A percentile compares a stretch with the other conserved stretches of the same genome.
Evolutionary conservation across 179 eudicot genomes (phyloP).

Genomic region (Beta lomatogona): DNA sequence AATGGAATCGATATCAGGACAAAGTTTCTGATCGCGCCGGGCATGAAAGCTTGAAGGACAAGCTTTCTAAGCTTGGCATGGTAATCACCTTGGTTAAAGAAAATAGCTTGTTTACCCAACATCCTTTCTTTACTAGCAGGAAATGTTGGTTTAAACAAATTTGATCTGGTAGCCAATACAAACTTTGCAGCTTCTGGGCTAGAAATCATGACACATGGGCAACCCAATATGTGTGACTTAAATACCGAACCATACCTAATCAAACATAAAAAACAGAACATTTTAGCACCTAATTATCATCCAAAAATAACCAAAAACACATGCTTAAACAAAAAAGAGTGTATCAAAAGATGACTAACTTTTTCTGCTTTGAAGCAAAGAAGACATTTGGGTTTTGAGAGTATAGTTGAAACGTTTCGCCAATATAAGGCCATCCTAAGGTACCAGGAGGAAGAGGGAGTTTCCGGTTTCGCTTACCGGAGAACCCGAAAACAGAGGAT

Average conservation of each 20-base stretch:
- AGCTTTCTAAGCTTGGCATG: slow-evolving; percentile 61
- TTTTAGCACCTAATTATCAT: not conserved
- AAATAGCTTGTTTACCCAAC: slow-evolving; percentile 85
- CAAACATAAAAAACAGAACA: not conserved
- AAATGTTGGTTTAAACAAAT: slow-evolving; percentile 81
- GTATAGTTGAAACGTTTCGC: slow-evolving; percentile 73
- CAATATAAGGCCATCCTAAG: slow-evolving; percentile 73
- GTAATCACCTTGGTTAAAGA: slow-evolving; percentile 83
- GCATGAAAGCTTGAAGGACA: slow-evolving; percentile 70
- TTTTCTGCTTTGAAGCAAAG: slow-evolving; percentile 65
- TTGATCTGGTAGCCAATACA: slow-evolving; percentile 55
- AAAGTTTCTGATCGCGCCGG: slow-evolving; percentile 53
- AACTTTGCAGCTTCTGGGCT: slow-evolving; percentile 82
- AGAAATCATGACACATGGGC: slow-evolving; percentile 90
- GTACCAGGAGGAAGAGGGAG: slow-evolving; percentile 70
- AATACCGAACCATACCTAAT: slow-evolving; percentile 77
- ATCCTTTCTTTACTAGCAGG: slow-evolving; percentile 84
- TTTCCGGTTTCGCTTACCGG: slow-evolving; percentile 30
- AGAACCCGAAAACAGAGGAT: slow-evolving; percentile 20
- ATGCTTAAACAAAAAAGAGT: not conserved
- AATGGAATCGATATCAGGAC: slow-evolving; percentile 55
- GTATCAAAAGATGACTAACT: slow-evolving; percentile 40
- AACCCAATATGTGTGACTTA: slow-evolving; percentile 82
- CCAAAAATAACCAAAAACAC: not conserved
- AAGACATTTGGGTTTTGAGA: slow-evolving; percentile 69